phyloP scores from a whole-genome alignment of 164 flowering plant species.

The Stephania cephalantha region DNA sequence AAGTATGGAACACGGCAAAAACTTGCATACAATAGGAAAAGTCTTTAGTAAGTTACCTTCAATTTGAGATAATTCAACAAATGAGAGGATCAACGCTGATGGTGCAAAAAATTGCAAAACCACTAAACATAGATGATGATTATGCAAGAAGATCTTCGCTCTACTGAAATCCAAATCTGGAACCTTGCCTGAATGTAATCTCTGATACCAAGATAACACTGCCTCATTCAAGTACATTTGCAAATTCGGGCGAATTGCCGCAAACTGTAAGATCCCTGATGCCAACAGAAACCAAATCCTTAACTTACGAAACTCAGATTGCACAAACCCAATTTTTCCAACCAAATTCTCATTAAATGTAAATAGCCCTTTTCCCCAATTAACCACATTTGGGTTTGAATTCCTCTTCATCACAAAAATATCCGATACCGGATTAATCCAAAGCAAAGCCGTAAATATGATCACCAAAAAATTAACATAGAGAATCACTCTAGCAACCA shows the following conservation, averaged over 20 bases:
- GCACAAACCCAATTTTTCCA: conserved; percentile 56
- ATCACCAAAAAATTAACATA: conserved; percentile 36
- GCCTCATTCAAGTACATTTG: conserved; percentile 95
- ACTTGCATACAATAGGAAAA: conserved; percentile 28
- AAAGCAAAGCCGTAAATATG: conserved; percentile 58
- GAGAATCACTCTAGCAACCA: conserved; percentile 48
- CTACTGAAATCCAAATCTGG: conserved; percentile 94
- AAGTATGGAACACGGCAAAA: conserved; percentile 44
- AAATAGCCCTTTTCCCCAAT: conserved; percentile 6
- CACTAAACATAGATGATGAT: conserved; percentile 68
- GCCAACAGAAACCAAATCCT: conserved; percentile 59
- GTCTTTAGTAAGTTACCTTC: conserved; percentile 32
- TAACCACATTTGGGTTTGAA: conserved; percentile 12
- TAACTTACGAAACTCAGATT: conserved; percentile 41
- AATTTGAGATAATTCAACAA: conserved; percentile 61
- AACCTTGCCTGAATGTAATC: conserved; percentile 80
- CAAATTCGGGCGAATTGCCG: conserved; percentile 56
- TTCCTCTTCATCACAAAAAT: conserved; percentile 41
- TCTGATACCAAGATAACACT: conserved; percentile 87
- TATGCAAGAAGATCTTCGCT: conserved; percentile 92
- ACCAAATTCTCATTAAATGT: conserved; percentile 29
- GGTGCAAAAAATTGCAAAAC: conserved; percentile 72
- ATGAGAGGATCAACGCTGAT: conserved; percentile 55
- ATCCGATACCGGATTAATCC: conserved; percentile 66
- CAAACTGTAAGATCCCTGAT: conserved; percentile 53